Conservation (phyloP, 805 yeast species). For the Myxozyma vanderwaltii region DNA sequence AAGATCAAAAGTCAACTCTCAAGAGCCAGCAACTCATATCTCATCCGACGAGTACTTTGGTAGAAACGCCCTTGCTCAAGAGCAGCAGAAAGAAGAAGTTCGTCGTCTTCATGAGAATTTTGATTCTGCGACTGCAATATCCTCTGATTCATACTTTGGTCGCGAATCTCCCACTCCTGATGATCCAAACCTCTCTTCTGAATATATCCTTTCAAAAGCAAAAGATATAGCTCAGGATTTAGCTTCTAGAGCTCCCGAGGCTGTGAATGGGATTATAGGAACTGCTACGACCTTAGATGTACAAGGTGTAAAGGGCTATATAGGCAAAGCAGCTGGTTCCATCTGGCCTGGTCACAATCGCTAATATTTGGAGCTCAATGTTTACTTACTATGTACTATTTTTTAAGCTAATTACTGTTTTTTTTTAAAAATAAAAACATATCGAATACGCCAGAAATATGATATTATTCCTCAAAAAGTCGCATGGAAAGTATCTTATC, state of each 20-base stretch:
- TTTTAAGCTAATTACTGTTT: neutral
- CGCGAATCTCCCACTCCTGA: slow-evolving; percentile 67
- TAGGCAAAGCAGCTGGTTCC: neutral
- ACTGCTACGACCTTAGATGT: slow-evolving; percentile 2
- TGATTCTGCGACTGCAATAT: slow-evolving; percentile 89
- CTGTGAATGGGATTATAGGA: neutral
- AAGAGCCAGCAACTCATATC: neutral
- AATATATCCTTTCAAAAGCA: slow-evolving; percentile 1
- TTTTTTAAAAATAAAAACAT: neutral
- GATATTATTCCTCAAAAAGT: neutral
- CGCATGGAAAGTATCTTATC: slow-evolving; percentile 10
- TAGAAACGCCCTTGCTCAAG: neutral
- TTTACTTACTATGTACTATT: neutral
- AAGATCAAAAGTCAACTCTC: neutral
- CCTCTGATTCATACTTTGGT: slow-evolving; percentile 95
- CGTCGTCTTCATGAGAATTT: slow-evolving; percentile 53
- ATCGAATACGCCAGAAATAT: neutral
- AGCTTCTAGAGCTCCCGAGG: slow-evolving; percentile 7
- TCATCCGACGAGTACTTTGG: slow-evolving; percentile 31
- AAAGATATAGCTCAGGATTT: slow-evolving; percentile 8
- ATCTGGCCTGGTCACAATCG: neutral
- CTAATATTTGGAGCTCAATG: neutral
- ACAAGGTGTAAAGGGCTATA: neutral
- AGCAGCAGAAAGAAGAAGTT: slow-evolving; percentile 1
- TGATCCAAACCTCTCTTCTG: slow-evolving; percentile 52